These are phyloP conservation scores for Silybum marianum DNA, from an alignment of 129 eudicot species.

Conservation along the genomic window DNA sequence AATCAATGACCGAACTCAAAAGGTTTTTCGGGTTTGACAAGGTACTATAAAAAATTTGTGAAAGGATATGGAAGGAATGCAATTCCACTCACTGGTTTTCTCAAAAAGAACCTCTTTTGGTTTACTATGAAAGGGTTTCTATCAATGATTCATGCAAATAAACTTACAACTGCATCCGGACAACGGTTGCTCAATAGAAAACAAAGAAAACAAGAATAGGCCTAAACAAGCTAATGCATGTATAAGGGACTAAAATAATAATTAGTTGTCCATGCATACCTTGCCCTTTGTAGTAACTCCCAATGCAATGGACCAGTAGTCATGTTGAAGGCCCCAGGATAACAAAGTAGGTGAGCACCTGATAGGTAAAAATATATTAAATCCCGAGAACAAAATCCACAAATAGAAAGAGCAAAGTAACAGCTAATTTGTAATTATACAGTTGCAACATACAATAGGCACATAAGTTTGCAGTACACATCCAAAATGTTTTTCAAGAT, in stretches of 20 bases:
- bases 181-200: background rate
- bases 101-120: too few relatives aligned
- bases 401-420: background rate
- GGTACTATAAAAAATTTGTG: too few relatives aligned
- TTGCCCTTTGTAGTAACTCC: slow-evolving; percentile 94
- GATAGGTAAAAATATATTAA: background rate
- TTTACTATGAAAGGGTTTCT: background rate
- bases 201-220: background rate
- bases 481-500: background rate
- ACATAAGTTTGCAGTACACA: background rate
- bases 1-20: too few relatives aligned
- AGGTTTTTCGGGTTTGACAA: too few relatives aligned
- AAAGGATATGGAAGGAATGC: too few relatives aligned
- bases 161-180: background rate
- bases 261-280: slow-evolving; percentile 34
- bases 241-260: background rate
- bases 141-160: background rate
- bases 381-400: background rate
- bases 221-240: background rate
- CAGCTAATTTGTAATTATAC: background rate
- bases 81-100: too few relatives aligned
- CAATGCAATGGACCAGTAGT: slow-evolving; percentile 97
- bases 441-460: background rate
- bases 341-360: slow-evolving; percentile 96
- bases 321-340: slow-evolving; percentile 99